Base-by-base conservation (phyloP, 148 eudicot species). In the Rhododendron vialii region DNA sequence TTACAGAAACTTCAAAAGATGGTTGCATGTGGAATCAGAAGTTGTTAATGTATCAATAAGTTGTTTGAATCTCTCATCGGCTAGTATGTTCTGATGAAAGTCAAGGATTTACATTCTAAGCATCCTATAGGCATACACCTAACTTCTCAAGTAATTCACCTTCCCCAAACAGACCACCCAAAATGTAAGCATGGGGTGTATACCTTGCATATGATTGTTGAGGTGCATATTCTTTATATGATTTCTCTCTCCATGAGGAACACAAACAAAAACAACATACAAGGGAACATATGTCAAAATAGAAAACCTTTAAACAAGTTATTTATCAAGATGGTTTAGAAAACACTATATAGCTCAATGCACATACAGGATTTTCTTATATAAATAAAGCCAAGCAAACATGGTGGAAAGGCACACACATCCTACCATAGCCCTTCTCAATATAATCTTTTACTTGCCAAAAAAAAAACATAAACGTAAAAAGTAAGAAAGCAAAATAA, bases 1-100 rank as follows among this genome's bases (percentile, higher is more conserved):
- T 95, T 92, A 96, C 99, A 96, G 87, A 90, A 95, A 95, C 85
- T 95, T 94, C 92, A 88, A 83, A 30, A 95, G 88, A 89, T 93
- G 90, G 92, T 91, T 91, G 75, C 92, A 91, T 50, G 96, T 93
- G 85, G 98, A 91, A 90, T 96, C 99, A 26, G 91, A 92, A 88
- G 85, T 86, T 78, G 90, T 88, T 87, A 96, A 79, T 85, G 83
- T 84, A 87, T 89, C 90, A 35, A 92, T 69, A 57, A 90, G 87
- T 78, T 89, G 96, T 88, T 91, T 94, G 93, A 93, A 94, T 48
- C 89, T 90, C 65, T 88, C 88, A 80, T 93, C 93, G n/a, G 88
- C 91, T 87, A 96, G 77, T 78, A 94, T 84, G 48, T 89, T 94
- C 98, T 96, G 89, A 82, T 48, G 82, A 83, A 81, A 51, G 88